A percentile compares a stretch with the other conserved stretches of the same genome.
Evolutionary conservation across 1,284 basidiomycete genomes (phyloP).

Genomic region (Papiliotrema laurentii): DNA sequence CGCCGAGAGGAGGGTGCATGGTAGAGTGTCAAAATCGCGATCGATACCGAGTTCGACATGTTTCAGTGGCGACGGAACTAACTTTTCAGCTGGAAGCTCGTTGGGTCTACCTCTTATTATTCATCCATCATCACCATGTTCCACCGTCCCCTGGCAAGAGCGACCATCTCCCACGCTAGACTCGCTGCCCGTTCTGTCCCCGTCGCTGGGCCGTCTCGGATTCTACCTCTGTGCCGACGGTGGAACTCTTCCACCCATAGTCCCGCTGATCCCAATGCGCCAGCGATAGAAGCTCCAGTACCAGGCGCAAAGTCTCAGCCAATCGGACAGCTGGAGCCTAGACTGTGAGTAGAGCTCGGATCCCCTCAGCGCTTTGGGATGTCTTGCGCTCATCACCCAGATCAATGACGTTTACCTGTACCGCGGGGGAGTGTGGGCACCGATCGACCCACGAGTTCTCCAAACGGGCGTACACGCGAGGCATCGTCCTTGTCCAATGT

Average conservation of each 20-base stretch:
- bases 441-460: slow-evolving; percentile 87
- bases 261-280: slow-evolving; percentile 1
- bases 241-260: slow-evolving; percentile 9
- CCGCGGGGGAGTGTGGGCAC: slow-evolving; percentile 67
- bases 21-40: too few relatives aligned
- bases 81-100: too few relatives aligned
- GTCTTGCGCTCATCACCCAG: slow-evolving; percentile 11
- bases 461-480: slow-evolving; percentile 74
- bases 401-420: slow-evolving; percentile 83
- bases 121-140: too few relatives aligned
- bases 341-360: slow-evolving; percentile 21
- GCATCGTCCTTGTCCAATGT: slow-evolving; percentile 89
- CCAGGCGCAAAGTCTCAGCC: slow-evolving; percentile 15
- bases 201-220: background rate
- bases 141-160: too few relatives aligned
- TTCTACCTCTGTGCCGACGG: background rate
- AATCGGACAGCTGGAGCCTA: slow-evolving; percentile 37
- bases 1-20: slow-evolving; percentile 43
- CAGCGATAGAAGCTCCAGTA: slow-evolving; percentile 21
- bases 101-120: too few relatives aligned
- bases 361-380: background rate
- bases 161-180: too few relatives aligned
- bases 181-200: background rate
- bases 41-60: too few relatives aligned
- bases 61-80: too few relatives aligned